Evolutionary conservation across 2,329 filamentous ascomycete species (phyloP), one percentile per base, ranked within the genome.

Genomic region (Penicillium psychrosexuale): DNA sequence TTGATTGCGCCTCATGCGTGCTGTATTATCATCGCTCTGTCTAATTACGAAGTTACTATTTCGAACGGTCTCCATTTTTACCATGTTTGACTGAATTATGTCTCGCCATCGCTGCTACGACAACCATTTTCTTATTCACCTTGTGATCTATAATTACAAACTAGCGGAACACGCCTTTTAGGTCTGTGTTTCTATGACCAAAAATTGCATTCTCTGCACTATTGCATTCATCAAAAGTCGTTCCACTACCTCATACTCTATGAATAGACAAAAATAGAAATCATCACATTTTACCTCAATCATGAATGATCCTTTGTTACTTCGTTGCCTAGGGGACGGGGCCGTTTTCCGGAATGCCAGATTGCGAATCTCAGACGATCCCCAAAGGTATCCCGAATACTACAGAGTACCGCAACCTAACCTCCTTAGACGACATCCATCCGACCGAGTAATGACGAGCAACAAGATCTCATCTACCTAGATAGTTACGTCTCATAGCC

Each of bases 311-410:
- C 22, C n/a, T 22, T 22, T 15, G n/a, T 13, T 36, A 40, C 38
- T n/a, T 13, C 4, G 52, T 57, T 48, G 44, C 37, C 43, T 19
- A 39, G 52, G 55, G 6, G 34, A 57, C 34, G 8, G 3, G 4
- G 17, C 19, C 9, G n/a, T 22, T 34, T n/a, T 28, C 9, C 5
- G 56, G 56, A 58, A 58, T 58, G 56, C 13, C 34, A n/a, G 24
- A 38, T 9, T 27, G 13, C 43, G 8, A 7, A 22, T 24, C 19
- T 9, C n/a, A n/a, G 34, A n/a, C 34, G n/a, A 39, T 39, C 46
- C 15, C 8, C 11, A 1, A 15, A 45, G 52, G 39, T 51, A 55
- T 55, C 52, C 12, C 22, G 1, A 8, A 44, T 55, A 39, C 52
- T 13, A 55, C 22, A 24, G 5, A 24, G 22, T 24, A 24, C 52